Evolutionary conservation across 2,329 filamentous ascomycete genomes (phyloP).

Genomic region (Alternaria burnsii): DNA sequence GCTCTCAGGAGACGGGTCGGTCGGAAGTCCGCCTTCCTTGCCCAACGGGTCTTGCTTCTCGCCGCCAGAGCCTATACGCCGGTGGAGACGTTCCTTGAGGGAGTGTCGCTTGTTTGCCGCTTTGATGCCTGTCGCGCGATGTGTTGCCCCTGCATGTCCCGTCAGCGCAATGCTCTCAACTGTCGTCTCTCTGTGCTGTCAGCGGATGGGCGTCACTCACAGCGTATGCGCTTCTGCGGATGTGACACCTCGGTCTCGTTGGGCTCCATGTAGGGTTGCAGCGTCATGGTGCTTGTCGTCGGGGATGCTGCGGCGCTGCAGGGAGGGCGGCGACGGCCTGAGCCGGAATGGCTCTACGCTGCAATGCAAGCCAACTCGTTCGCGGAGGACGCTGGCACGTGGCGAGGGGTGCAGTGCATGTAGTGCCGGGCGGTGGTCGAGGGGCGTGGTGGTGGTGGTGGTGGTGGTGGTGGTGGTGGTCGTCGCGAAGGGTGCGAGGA

Average conservation of each 20-base stretch:
- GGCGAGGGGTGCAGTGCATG: slow-evolving; percentile 12
- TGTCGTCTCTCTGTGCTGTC: background rate
- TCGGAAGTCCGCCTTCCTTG: slow-evolving; percentile 44
- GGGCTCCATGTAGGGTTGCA: slow-evolving; percentile 29
- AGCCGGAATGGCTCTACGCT: slow-evolving; percentile 50
- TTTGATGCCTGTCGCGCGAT: slow-evolving; percentile 78
- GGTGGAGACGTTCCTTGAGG: slow-evolving; percentile 78
- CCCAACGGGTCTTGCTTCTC: slow-evolving; percentile 67
- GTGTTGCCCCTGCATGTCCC: slow-evolving; percentile 75
- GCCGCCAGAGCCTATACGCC: slow-evolving; percentile 63
- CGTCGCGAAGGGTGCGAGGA: slow-evolving; percentile 25
- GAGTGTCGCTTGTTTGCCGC: slow-evolving; percentile 82
- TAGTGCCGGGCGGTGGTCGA: slow-evolving; percentile 11
- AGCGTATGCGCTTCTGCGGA: slow-evolving; percentile 82
- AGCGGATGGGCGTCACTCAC: slow-evolving; percentile 14
- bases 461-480: slow-evolving; percentile 7
- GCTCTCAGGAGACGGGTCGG: slow-evolving; percentile 56
- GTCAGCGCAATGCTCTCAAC: slow-evolving; percentile 12
- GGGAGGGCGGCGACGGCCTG: slow-evolving; percentile 43
- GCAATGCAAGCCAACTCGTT: slow-evolving; percentile 43
- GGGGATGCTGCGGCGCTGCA: slow-evolving; percentile 36
- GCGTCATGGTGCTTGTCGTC: slow-evolving; percentile 28
- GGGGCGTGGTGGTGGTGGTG: slow-evolving; percentile 26
- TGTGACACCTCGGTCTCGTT: slow-evolving; percentile 64
- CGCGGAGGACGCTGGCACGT: slow-evolving; percentile 11